A percentile compares a stretch with the other conserved stretches of the same genome.
phyloP scores from a whole-genome alignment of 139 green algal species.

The Chlorella ohadii region DNA sequence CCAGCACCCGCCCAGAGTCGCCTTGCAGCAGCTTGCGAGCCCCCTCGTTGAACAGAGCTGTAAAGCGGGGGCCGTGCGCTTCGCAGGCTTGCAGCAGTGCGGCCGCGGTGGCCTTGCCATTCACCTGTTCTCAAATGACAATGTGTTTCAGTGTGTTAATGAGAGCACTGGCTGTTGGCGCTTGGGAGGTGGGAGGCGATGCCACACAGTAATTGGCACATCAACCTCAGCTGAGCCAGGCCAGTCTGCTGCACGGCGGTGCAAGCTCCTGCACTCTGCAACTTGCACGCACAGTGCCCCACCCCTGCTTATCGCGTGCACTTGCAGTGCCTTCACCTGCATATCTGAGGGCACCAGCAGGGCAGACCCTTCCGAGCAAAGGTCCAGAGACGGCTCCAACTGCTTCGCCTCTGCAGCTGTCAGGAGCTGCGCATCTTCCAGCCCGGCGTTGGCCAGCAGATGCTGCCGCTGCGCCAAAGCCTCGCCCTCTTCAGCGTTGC shows the following conservation, averaged over 20 bases:
- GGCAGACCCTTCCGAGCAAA: neutral
- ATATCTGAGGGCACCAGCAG: constrained; percentile 24
- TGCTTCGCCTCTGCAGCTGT: neutral
- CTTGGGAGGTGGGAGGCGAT: too few species aligned
- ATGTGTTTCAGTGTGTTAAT: too few species aligned
- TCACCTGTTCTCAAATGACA: constrained; percentile 56
- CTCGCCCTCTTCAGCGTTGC: constrained; percentile 45
- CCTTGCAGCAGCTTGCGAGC: neutral
- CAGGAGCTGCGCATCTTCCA: constrained; percentile 20
- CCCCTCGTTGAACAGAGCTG: constrained; percentile 23
- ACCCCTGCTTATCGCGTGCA: too few species aligned
- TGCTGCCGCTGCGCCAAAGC: constrained; percentile 41
- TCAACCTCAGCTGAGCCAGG: too few species aligned
- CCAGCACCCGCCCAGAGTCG: neutral
- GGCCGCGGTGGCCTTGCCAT: constrained; percentile 59
- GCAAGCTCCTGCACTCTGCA: too few species aligned
- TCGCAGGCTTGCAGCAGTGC: constrained; percentile 59
- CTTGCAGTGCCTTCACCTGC: neutral
- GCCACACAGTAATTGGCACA: too few species aligned
- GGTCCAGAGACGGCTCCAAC: constrained; percentile 22
- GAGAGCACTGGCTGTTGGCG: too few species aligned
- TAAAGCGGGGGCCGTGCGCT: constrained; percentile 19
- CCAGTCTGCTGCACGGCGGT: too few species aligned
- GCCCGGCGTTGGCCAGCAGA: constrained; percentile 42
- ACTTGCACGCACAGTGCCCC: too few species aligned